Base-by-base conservation (phyloP, 2,329 filamentous ascomycete species). In the Gaeumannomyces sp. region DNA sequence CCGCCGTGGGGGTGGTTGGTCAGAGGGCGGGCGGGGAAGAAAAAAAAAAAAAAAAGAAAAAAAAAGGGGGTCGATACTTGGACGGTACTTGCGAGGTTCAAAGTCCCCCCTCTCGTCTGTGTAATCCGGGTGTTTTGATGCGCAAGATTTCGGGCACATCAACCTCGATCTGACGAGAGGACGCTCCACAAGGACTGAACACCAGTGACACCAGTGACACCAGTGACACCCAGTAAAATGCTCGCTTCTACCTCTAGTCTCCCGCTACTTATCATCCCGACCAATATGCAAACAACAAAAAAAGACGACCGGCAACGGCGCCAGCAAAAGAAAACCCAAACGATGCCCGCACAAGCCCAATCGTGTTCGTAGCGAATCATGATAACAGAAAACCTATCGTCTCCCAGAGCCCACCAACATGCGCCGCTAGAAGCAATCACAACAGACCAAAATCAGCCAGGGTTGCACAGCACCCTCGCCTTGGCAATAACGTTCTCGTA, bases 401-500 rank as follows among this genome's bases (percentile, higher is more conserved):
- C 45, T 4, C 45, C 4, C 8, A 53, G 19, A n/a, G 19, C 38
- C 38, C 16, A 7, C 38, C 38, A 22, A 22, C 6, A 22, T 50
- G 38, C 38, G 38, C 38, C 38, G 38, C 38, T 25, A 53, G 8
- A 19, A 22, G 14, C 14, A 19, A 45, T 45, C 33, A 45, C 14
- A 45, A 4, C 13, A 16, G 5, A 19, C 1, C 38, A 16, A 53
- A 53, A 53, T 53, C 45, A 53, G 7, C 45, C 45, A n/a, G 45
- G 77, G 62, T 76, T 77, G 71, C 87, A 89, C 61, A 89, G 74
- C 6, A 90, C 87, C 69, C 83, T 83, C n/a, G 86, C 85, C 75
- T 89, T 90, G 66, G 83, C 78, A 68, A 90, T 84, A 60, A 89
- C 80, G 71, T 89, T 90, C 58, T 80, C 79, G 67, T 85, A 83